Conservation (phyloP, 1,284 basidiomycete genomes). For the Sporisorium graminicola region DNA sequence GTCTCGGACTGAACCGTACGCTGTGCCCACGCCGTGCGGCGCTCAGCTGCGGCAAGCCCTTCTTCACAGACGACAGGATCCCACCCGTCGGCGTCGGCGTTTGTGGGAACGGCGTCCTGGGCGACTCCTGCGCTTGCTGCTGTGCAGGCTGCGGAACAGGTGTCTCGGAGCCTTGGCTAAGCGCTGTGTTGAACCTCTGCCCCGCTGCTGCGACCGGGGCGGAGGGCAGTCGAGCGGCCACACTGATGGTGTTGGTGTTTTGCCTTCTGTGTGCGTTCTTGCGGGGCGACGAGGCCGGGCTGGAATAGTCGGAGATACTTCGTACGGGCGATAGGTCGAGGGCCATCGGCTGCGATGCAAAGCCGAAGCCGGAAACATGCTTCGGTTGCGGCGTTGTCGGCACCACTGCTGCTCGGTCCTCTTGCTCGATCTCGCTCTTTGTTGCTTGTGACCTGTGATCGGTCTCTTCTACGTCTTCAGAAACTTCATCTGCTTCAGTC, state of each 20-base stretch:
- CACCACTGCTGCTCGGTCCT: background rate
- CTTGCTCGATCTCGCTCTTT: background rate
- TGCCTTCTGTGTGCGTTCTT: conserved; percentile 44
- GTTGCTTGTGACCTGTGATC: background rate
- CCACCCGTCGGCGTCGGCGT: conserved; percentile 36
- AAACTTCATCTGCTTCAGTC: conserved; percentile 24
- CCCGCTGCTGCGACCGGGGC: conserved; percentile 25
- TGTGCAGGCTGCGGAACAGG: background rate
- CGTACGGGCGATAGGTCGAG: conserved; percentile 35
- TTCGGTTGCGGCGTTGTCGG: conserved; percentile 19
- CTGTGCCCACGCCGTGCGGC: conserved; percentile 25
- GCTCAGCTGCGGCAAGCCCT: conserved; percentile 13
- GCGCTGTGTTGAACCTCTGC: conserved; percentile 20
- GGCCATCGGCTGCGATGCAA: conserved; percentile 42
- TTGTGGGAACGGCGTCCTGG: conserved; percentile 2
- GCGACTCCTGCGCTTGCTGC: background rate
- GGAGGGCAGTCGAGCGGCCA: conserved; percentile 18
- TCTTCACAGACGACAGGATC: conserved; percentile 27
- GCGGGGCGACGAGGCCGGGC: conserved; percentile 42
- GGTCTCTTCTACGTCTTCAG: background rate
- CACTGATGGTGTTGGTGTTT: conserved; percentile 37
- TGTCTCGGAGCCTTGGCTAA: conserved; percentile 1
- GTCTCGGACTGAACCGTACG: conserved; percentile 47
- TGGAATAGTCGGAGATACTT: conserved; percentile 19
- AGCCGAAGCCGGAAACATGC: conserved; percentile 19